Percentiles rank a stretch among this genome's conserved stretches.
These are phyloP conservation scores for Saccharomycopsis javanensis DNA, from an alignment of 805 yeast genomes.

Conservation along the genomic window DNA sequence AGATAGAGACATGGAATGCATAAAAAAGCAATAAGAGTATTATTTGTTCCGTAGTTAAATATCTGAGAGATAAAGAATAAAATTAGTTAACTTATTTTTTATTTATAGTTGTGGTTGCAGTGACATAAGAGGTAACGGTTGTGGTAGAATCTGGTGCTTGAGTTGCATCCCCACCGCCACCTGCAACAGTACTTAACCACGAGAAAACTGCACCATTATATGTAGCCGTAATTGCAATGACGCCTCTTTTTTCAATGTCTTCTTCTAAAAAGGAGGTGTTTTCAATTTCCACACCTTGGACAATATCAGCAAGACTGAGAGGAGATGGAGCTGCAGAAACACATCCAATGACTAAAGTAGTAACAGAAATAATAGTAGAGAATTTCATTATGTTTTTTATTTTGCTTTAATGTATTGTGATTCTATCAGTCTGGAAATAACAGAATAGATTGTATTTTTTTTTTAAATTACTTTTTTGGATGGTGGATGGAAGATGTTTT, in stretches of 20 bases:
- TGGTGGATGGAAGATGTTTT: no score
- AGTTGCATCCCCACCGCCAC: conserved; percentile 3
- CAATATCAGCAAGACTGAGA: background rate
- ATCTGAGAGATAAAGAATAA: no score
- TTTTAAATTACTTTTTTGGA: no score
- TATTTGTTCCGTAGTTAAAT: no score
- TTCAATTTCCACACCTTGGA: background rate
- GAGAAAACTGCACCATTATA: conserved; percentile 6
- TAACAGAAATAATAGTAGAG: background rate
- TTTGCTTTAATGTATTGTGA: background rate
- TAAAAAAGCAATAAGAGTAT: no score
- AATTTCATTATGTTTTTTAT: conserved; percentile 3
- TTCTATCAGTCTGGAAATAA: no score
- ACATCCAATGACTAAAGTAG: background rate
- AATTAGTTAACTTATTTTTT: no score
- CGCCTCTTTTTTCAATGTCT: conserved; percentile 3
- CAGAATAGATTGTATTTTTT: background rate
- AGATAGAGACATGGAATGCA: no score
- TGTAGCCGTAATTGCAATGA: conserved; percentile 11
- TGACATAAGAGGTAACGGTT: background rate
- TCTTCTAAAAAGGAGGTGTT: background rate
- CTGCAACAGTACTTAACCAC: conserved; percentile 9
- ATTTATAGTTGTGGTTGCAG: background rate
- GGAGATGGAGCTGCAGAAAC: background rate
- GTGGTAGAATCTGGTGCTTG: background rate